Percentiles rank a stretch among this genome's conserved stretches.
Conservation (phyloP, 2,329 filamentous ascomycete species). For the Endoconidiophora polonica region DNA sequence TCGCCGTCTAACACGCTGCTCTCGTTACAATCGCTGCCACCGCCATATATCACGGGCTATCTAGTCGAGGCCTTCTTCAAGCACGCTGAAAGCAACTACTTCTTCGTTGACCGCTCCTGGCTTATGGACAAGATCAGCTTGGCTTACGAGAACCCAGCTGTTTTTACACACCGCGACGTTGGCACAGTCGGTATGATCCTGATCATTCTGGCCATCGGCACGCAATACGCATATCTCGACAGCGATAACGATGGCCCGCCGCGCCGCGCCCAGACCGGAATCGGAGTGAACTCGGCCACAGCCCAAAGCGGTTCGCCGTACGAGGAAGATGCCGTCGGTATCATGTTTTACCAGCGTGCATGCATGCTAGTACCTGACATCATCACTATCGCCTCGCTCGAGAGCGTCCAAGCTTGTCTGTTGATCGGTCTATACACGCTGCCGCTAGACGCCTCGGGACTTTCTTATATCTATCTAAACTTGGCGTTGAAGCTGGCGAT, state of each 20-base stretch:
- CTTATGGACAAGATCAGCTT: constrained; percentile 24
- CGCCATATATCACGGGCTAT: constrained; percentile 30
- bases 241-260: constrained; percentile 7
- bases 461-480: constrained; percentile 40
- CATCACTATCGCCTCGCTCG: constrained; percentile 37
- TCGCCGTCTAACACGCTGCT: constrained; percentile 23
- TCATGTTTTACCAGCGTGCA: constrained; percentile 39
- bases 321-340: constrained; percentile 36
- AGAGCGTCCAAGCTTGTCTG: constrained; percentile 40
- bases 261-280: constrained; percentile 13
- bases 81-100: constrained; percentile 32
- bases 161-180: constrained; percentile 25
- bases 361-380: constrained; percentile 38
- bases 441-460: constrained; percentile 37
- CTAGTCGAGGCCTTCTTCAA: constrained; percentile 31
- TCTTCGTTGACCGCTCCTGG: constrained; percentile 29
- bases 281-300: constrained; percentile 13
- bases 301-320: constrained; percentile 17
- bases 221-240: constrained; percentile 33
- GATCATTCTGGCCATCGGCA: constrained; percentile 32
- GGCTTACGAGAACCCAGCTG: constrained; percentile 24
- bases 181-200: constrained; percentile 29
- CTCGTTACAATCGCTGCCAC: constrained; percentile 26
- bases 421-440: constrained; percentile 38
- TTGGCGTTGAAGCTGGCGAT: constrained; percentile 39